phyloP scores from a whole-genome alignment of 192 early-diverging fungal genomes.

The Helicostylum pulchrum region DNA sequence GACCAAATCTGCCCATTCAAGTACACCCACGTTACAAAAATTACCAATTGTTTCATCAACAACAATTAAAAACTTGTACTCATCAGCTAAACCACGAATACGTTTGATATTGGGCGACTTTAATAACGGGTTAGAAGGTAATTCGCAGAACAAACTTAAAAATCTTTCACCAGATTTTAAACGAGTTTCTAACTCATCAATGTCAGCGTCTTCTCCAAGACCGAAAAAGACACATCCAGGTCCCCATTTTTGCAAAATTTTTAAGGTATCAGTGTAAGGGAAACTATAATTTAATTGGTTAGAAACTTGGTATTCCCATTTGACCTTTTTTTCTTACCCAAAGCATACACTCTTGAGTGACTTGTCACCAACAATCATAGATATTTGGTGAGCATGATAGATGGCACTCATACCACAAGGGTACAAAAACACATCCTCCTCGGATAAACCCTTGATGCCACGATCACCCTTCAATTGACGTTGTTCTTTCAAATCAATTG shows the following conservation, averaged over 20 bases:
- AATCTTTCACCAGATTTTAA: conserved; percentile 65
- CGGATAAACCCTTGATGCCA: conserved; percentile 55
- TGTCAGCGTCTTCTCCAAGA: conserved; percentile 72
- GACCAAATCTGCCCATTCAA: conserved; percentile 80
- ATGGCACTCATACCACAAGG: conserved; percentile 94
- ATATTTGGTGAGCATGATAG: conserved; percentile 76
- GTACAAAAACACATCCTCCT: conserved; percentile 85
- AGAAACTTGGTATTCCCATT: neutral
- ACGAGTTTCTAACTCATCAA: conserved; percentile 66
- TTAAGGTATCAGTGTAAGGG: conserved; percentile 94
- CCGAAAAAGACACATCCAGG: conserved; percentile 86
- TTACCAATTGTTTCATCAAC: conserved; percentile 96
- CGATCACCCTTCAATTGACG: conserved; percentile 39
- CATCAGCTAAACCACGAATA: conserved; percentile 71
- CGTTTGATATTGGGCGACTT: conserved; percentile 77
- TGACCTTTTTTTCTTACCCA: conserved; percentile 52
- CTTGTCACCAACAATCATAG: conserved; percentile 44
- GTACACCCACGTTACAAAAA: conserved; percentile 82
- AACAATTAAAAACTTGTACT: conserved; percentile 74
- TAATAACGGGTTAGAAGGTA: conserved; percentile 91
- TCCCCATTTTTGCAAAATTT: conserved; percentile 94
- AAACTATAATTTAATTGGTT: conserved; percentile 51
- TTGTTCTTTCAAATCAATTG: conserved; percentile 42
- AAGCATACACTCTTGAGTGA: conserved; percentile 80
- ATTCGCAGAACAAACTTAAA: conserved; percentile 86